A percentile compares a stretch with the other conserved stretches of the same genome.
Conservation (phyloP, 495 filamentous ascomycete species). For the Penicillium parvum region DNA sequence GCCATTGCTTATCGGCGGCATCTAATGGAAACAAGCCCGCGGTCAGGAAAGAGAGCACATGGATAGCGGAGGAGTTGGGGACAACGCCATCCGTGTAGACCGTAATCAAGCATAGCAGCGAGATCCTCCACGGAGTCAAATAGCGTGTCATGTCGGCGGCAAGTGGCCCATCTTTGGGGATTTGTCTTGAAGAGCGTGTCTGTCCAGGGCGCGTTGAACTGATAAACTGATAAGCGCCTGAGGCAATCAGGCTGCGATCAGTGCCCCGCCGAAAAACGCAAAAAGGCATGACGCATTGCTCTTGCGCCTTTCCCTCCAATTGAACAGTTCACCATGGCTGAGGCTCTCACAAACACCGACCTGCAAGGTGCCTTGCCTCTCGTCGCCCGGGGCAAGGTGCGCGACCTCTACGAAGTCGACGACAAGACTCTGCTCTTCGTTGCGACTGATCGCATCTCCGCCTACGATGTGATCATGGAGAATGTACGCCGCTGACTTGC, state of each 20-base stretch:
- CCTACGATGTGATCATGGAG: slow-evolving; percentile 87
- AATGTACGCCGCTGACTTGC: slow-evolving; percentile 51
- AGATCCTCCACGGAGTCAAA: slow-evolving; percentile 80
- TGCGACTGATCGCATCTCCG: slow-evolving; percentile 87
- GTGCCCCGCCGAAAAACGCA: slow-evolving; percentile 24
- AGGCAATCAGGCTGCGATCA: slow-evolving; percentile 17
- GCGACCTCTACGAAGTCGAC: slow-evolving; percentile 75
- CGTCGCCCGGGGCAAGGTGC: slow-evolving; percentile 69
- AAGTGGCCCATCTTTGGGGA: slow-evolving; percentile 16
- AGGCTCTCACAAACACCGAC: slow-evolving; percentile 48
- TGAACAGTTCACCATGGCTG: slow-evolving; percentile 34
- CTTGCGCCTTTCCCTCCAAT: slow-evolving; percentile 9
- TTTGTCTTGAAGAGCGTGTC: slow-evolving; percentile 6
- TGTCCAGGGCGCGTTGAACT: slow-evolving; percentile 11
- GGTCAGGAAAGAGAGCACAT: slow-evolving; percentile 81
- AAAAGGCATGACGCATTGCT: slow-evolving; percentile 18
- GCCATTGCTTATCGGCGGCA: slow-evolving; percentile 32
- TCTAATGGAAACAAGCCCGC: slow-evolving; percentile 60
- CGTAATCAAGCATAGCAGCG: slow-evolving; percentile 72
- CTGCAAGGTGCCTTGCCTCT: slow-evolving; percentile 52
- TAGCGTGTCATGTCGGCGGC: slow-evolving; percentile 62
- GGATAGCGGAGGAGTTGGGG: slow-evolving; percentile 69
- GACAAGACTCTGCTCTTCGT: slow-evolving; percentile 78
- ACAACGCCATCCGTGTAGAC: slow-evolving; percentile 73
- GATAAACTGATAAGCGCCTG: slow-evolving; percentile 22